These are phyloP conservation scores for Ustilaginoidea virens DNA, from an alignment of 2,329 filamentous ascomycete species.

Conservation along the genomic window DNA sequence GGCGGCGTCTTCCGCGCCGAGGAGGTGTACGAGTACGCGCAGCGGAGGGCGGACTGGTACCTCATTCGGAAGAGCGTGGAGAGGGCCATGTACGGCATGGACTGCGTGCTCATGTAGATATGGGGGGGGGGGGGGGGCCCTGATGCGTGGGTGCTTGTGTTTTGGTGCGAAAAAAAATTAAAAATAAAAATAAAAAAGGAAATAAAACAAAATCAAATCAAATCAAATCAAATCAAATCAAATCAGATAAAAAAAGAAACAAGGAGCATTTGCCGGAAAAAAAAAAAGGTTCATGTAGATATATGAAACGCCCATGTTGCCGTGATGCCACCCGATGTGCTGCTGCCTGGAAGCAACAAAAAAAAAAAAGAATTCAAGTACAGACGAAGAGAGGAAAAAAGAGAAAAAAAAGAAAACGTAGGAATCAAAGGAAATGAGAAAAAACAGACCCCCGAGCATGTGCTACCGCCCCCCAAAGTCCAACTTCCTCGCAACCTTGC, in stretches of 20 bases:
- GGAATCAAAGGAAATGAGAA: not conserved
- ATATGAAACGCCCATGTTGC: no score
- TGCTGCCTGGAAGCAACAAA: not conserved
- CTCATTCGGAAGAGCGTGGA: conserved; percentile 78
- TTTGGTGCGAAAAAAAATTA: not conserved
- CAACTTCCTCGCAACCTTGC: conserved; percentile 69
- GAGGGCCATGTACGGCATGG: conserved; percentile 92
- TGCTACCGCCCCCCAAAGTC: conserved; percentile 47
- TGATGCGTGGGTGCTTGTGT: not conserved
- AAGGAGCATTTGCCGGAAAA: no score
- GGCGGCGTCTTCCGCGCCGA: conserved; percentile 86
- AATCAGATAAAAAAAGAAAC: no score
- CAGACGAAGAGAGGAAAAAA: not conserved
- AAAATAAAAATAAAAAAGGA: conserved; percentile 1
- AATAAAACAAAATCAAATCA: not conserved
- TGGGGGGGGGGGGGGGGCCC: no score
- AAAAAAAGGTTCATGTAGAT: no score
- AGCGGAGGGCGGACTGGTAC: conserved; percentile 90
- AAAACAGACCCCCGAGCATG: not conserved
- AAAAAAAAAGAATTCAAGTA: not conserved
- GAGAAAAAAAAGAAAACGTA: not conserved
- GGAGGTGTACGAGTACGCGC: conserved; percentile 95
- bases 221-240: not conserved
- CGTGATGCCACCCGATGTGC: no score
- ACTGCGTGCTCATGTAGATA: conserved; percentile 73